A percentile compares a stretch with the other conserved stretches of the same genome.
Evolutionary conservation across 2,329 filamentous ascomycete genomes (phyloP).

Genomic region (Fusarium abutilonis): DNA sequence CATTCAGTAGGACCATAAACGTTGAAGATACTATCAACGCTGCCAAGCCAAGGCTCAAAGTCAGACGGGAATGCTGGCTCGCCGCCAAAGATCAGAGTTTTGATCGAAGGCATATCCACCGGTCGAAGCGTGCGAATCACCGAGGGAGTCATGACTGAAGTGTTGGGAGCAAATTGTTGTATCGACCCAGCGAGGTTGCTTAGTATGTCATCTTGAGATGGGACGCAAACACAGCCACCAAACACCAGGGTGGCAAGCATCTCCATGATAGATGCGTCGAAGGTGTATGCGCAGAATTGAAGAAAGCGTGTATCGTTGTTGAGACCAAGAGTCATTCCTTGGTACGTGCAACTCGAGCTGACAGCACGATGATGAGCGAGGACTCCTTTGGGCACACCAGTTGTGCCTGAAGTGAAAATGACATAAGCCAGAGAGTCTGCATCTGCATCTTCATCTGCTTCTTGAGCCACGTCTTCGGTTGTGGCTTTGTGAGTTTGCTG

Average conservation of each 20-base stretch:
- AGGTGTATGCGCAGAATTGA: not conserved
- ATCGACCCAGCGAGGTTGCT: slow-evolving; percentile 4
- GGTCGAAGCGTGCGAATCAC: slow-evolving; percentile 2
- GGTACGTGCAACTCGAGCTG: slow-evolving; percentile 5
- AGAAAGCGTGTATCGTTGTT: not conserved
- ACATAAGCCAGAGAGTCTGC: slow-evolving; percentile 1
- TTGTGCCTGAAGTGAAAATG: not conserved
- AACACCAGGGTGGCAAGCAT: not conserved
- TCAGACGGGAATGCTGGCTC: slow-evolving; percentile 4
- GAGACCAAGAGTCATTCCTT: not conserved
- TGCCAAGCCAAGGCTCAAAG: slow-evolving; percentile 2
- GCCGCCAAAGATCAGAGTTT: slow-evolving; percentile 4
- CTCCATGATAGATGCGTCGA: slow-evolving; percentile 3
- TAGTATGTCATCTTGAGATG: slow-evolving; percentile 1
- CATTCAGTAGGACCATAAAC: slow-evolving; percentile 10
- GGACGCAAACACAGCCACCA: slow-evolving; percentile 7
- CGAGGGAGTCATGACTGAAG: not conserved
- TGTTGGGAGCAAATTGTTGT: not conserved
- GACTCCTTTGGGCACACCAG: not conserved
- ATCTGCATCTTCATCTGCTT: too few species aligned
- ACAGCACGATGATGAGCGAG: slow-evolving; percentile 2
- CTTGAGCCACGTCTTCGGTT: too few species aligned
- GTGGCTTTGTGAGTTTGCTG: too few species aligned
- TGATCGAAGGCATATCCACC: not conserved
- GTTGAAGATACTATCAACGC: not conserved